Base-by-base conservation (phyloP, 768 basidiomycete genomes). In the Pleurotus sapidus region DNA sequence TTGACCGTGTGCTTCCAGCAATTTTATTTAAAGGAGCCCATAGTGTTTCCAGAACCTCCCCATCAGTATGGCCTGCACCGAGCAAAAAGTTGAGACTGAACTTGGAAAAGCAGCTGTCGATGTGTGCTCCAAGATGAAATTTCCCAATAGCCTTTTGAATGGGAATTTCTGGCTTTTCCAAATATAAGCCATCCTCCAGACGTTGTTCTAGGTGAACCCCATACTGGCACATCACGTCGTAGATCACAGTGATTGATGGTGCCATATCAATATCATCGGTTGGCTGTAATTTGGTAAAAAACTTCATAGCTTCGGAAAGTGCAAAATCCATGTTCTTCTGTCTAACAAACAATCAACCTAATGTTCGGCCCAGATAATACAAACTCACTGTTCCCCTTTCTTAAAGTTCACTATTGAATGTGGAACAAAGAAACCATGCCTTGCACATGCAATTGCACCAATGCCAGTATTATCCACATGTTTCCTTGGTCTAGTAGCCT, bases 11-110 rank as follows among this genome's bases (percentile, higher is more conserved):
- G 40, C 66, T 67, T 0, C 59, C 54, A 1, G 69, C 66, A 0
- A 62, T 57, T 0, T 56, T 46, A 40, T 75, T 74, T 4, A 68
- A 47, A 0, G 54, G 55, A 0, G 68, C 50, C 77, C 76, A 78
- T 0, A 59, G 53, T 0, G 65, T 60, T 45, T 79, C 77, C 0
- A 70, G 64, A 0, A 61, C 72, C 49, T 78, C 74, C 0, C 75
- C 70, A 61, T 74, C 72, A 2, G 63, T 67, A 2, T 65, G 64
- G 7, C 67, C 70, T 25, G 60, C 61, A 0, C 69, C 64, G 0
- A 30, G 38, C 1, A 57, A 55, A 20, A 64, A 63, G 45, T 74
- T 72, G 27, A 77, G 63, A 0, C 70, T 73, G 48, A 20, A 65
- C n/a, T 54, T n/a, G 0, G 55, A 24, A 23, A 59, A 61, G 47